Evolutionary conservation across 176 grass and related monocot species (phyloP).

Genomic region (Oropetium thomaeum): DNA sequence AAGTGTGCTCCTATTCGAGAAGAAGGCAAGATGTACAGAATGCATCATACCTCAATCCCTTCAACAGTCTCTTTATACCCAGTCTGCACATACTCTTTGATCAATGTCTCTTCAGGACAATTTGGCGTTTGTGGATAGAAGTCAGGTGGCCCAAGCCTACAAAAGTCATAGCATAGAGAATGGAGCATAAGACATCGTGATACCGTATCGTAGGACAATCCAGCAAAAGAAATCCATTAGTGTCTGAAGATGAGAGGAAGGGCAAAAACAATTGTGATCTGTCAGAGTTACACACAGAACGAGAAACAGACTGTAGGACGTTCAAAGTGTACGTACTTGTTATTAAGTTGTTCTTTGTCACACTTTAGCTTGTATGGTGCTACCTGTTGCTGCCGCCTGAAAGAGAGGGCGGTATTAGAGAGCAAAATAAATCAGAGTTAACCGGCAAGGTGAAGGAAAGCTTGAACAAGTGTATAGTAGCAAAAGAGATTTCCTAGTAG

Average conservation of each 20-base stretch:
- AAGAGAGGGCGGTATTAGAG: constrained; percentile 33
- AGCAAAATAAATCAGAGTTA: constrained; percentile 1
- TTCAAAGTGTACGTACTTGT: constrained; percentile 50
- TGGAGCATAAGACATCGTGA: constrained; percentile 4
- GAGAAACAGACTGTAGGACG: not conserved
- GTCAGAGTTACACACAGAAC: not conserved
- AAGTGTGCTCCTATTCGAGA: not conserved
- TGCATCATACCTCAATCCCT: constrained; percentile 84
- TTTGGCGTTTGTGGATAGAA: constrained; percentile 88
- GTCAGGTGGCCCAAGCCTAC: constrained; percentile 94
- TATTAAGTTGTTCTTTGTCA: constrained; percentile 85
- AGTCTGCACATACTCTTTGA: constrained; percentile 85
- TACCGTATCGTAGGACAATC: constrained; percentile 11
- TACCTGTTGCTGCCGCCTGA: constrained; percentile 86
- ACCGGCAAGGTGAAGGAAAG: not conserved
- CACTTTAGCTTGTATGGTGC: constrained; percentile 92
- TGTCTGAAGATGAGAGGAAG: not conserved
- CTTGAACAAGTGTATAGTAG: not conserved
- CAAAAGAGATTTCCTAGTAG: not conserved
- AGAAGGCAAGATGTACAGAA: not conserved
- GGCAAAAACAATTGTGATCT: not conserved
- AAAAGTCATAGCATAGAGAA: constrained; percentile 21
- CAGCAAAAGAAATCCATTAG: constrained; percentile 9
- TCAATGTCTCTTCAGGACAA: constrained; percentile 99
- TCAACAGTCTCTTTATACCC: constrained; percentile 99